A percentile compares a stretch with the other conserved stretches of the same genome.
Conservation (phyloP, 495 filamentous ascomycete species). For the Xylaria curta region DNA sequence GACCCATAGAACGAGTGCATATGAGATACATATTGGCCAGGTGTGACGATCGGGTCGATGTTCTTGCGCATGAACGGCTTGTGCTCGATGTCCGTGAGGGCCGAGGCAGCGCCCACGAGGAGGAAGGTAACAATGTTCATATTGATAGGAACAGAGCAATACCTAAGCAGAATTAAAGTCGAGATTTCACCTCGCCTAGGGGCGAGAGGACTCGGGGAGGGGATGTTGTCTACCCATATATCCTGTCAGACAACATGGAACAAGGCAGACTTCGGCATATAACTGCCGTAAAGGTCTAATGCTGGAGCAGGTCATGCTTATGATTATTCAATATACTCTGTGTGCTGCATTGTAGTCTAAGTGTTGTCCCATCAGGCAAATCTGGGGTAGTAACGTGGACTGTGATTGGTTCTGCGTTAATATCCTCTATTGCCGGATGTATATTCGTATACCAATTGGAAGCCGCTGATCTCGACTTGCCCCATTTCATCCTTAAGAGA, state of each 20-base stretch:
- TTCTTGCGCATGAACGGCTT: slow-evolving; percentile 48
- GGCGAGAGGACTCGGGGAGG: not conserved
- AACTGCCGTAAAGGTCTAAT: slow-evolving; percentile 12
- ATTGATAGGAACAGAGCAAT: not conserved
- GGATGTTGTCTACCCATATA: not conserved
- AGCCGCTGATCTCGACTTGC: not conserved
- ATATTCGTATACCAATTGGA: not conserved
- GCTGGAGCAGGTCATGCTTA: not conserved
- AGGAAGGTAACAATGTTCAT: slow-evolving; percentile 27
- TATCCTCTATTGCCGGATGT: slow-evolving; percentile 19
- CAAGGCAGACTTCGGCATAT: not conserved
- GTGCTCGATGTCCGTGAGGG: slow-evolving; percentile 44
- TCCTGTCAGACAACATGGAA: not conserved
- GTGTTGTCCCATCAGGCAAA: not conserved
- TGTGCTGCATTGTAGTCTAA: not conserved
- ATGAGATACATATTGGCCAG: slow-evolving; percentile 44
- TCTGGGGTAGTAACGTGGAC: not conserved
- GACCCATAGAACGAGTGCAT: slow-evolving; percentile 50
- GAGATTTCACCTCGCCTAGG: too few species aligned
- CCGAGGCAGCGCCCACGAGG: slow-evolving; percentile 31
- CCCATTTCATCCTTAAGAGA: slow-evolving; percentile 4
- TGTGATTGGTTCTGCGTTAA: slow-evolving; percentile 9
- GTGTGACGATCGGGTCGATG: slow-evolving; percentile 46
- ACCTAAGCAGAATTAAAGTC: not conserved
- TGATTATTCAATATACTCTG: slow-evolving; percentile 6